A percentile compares a stretch with the other conserved stretches of the same genome.
Conservation (phyloP, 768 basidiomycete genomes). For the Gloeopeniophorella convolvens region DNA sequence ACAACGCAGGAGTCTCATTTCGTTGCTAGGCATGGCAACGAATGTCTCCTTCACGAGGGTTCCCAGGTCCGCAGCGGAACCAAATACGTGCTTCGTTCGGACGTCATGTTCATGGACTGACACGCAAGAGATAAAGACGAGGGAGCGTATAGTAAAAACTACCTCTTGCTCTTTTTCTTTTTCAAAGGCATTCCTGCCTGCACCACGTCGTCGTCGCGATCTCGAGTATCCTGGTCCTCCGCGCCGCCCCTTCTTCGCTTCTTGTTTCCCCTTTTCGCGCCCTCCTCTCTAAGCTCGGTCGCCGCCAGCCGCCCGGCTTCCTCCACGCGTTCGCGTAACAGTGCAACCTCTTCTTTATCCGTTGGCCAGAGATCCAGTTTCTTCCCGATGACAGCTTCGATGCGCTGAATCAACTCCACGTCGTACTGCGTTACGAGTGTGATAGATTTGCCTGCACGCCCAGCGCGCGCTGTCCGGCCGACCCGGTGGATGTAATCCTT, state of each 20-base stretch:
- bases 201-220: constrained; percentile 88
- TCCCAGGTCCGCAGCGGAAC: constrained; percentile 51
- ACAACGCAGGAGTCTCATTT: background rate
- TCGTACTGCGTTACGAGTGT: constrained; percentile 99
- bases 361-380: constrained; percentile 86
- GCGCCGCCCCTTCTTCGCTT: constrained; percentile 44
- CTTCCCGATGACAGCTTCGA: constrained; percentile 87
- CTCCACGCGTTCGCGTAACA: constrained; percentile 82
- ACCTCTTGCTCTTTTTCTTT: constrained; percentile 49
- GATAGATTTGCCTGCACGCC: constrained; percentile 93
- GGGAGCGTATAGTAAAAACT: constrained; percentile 15
- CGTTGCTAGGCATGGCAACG: constrained; percentile 53
- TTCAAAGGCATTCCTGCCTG: constrained; percentile 81
- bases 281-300: constrained; percentile 76
- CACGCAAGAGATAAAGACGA: background rate
- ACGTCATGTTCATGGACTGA: constrained; percentile 58
- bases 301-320: constrained; percentile 76
- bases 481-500: constrained; percentile 99
- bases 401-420: constrained; percentile 91
- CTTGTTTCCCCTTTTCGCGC: constrained; percentile 40
- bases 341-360: constrained; percentile 81
- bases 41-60: constrained; percentile 70
- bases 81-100: constrained; percentile 70
- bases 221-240: constrained; percentile 63
- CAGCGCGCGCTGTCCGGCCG: constrained; percentile 94